A percentile compares a stretch with the other conserved stretches of the same genome.
phyloP scores from a whole-genome alignment of 805 yeast species.

The Candida bentonensis region DNA sequence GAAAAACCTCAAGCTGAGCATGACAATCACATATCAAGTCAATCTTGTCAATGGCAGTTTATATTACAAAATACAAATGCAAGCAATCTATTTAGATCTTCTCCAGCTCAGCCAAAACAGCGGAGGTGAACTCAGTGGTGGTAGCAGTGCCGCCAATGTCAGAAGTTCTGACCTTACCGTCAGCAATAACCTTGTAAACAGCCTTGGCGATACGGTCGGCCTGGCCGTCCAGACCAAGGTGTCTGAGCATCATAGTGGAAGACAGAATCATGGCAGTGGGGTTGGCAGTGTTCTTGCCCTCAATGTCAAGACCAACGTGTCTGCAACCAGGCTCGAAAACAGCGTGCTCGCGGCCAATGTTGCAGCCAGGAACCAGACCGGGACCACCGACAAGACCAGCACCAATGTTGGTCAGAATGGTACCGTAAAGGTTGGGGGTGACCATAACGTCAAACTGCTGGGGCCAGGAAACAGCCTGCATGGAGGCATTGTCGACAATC shows the following conservation, averaged over 20 bases:
- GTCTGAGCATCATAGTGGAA: conserved; percentile 84
- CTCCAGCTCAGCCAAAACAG: conserved; percentile 62
- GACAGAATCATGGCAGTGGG: conserved; percentile 97
- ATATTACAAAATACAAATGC: background rate
- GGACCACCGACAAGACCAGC: conserved; percentile 97
- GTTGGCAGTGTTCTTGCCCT: conserved; percentile 90
- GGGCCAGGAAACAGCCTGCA: conserved; percentile 98
- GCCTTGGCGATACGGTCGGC: conserved; percentile 85
- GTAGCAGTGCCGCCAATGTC: conserved; percentile 87
- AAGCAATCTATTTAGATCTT: conserved; percentile 8
- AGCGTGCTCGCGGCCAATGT: conserved; percentile 94
- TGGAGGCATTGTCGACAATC: conserved; percentile 97
- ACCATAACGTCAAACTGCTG: conserved; percentile 97
- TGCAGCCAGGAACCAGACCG: conserved; percentile 97
- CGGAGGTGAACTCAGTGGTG: conserved; percentile 90
- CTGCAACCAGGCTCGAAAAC: conserved; percentile 99
- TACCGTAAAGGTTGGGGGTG: conserved; percentile 96
- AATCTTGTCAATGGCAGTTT: background rate
- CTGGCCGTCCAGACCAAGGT: conserved; percentile 70
- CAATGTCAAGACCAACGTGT: conserved; percentile 94
- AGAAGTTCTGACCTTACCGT: conserved; percentile 70
- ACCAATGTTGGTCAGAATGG: conserved; percentile 94
- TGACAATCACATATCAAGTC: too few relatives aligned
- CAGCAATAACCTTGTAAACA: conserved; percentile 78
- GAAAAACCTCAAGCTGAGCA: too few relatives aligned